Base-by-base conservation (phyloP, 2,329 filamentous ascomycete species). In the Dendryphion nanum region DNA sequence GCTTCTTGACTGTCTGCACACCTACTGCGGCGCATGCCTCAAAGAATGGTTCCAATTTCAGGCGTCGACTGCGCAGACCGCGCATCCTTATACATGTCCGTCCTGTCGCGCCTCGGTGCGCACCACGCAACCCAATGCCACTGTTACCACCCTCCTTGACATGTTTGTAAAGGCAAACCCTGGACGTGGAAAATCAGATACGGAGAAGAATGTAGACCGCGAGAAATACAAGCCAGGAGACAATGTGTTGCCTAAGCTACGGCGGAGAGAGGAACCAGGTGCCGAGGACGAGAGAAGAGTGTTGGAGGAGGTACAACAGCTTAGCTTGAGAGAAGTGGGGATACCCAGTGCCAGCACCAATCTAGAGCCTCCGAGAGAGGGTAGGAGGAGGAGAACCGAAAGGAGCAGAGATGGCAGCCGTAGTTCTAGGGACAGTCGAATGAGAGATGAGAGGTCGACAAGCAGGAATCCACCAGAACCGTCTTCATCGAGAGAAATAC, bases 11-110 rank as follows among this genome's bases (percentile, higher is more conserved):
- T 95, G 89, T 63, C 79, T 95, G 30, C 89, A 95, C 69, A 96
- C 91, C 31, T 98, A 94, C 68, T 98, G 93, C 72, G 93, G 90
- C 48, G 86, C 87, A 26, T 98, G 93, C 62, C 68, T 97, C 42
- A 95, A 95, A 66, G 89, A 95, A 72, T 98, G 93, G 93, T 98
- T 97, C 63, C 73, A 75, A 47, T 93, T 82, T 67, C 89, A 95
- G 64, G 82, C 83, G 24, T 72, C 75, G 19, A 73, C 75, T 12
- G 77, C 77, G 30, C 77, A 50, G 57, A 76, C 54, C 44, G 73
- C 55, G 3, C 69, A 75, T 37, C 77, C 76, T 31, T 95, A 89
- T 64, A 96, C 89, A 31, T 98, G 93, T 70, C 93, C 93, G 28
- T 86, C 89, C 69, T 98, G 93, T 69, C 87, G 93, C 49, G 87